phyloP scores from a whole-genome alignment of 2,329 filamentous ascomycete species.

The Monilinia polystroma region DNA sequence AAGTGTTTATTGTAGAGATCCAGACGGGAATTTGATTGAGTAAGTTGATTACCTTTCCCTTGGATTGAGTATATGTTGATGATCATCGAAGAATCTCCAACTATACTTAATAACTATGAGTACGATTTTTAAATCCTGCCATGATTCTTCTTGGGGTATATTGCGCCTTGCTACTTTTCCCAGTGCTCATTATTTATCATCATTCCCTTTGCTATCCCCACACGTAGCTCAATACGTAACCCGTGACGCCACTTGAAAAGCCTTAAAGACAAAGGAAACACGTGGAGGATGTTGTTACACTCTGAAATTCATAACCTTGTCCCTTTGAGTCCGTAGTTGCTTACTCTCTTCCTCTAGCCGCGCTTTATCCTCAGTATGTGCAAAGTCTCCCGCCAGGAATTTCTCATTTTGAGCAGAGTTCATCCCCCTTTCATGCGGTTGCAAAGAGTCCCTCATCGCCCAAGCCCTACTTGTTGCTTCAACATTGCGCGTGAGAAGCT shows the following conservation, averaged over 20 bases:
- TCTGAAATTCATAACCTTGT: slow-evolving; percentile 29
- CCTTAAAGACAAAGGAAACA: not conserved
- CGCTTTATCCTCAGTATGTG: slow-evolving; percentile 45
- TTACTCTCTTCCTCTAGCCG: slow-evolving; percentile 43
- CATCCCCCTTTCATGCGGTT: not conserved
- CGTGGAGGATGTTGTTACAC: not conserved
- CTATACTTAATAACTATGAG: slow-evolving; percentile 23
- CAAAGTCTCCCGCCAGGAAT: slow-evolving; percentile 43
- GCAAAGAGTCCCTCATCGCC: slow-evolving; percentile 1
- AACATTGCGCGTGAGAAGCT: slow-evolving; percentile 33
- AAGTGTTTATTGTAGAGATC: slow-evolving; percentile 61
- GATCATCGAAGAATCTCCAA: slow-evolving; percentile 27
- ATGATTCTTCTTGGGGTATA: slow-evolving; percentile 25
- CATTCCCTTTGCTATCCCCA: not conserved
- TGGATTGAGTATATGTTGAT: slow-evolving; percentile 7
- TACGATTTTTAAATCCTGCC: not conserved
- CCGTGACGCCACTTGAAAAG: not conserved
- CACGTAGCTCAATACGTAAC: not conserved
- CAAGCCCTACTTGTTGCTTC: slow-evolving; percentile 23
- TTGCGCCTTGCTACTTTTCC: slow-evolving; percentile 21
- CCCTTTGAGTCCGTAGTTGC: slow-evolving; percentile 38
- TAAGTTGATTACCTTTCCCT: slow-evolving; percentile 37
- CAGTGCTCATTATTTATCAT: not conserved
- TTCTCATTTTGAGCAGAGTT: slow-evolving; percentile 44
- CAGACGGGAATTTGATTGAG: slow-evolving; percentile 63